A percentile compares a stretch with the other conserved stretches of the same genome.
phyloP scores from a whole-genome alignment of 768 basidiomycete genomes.

The Leccinum truebloodii region DNA sequence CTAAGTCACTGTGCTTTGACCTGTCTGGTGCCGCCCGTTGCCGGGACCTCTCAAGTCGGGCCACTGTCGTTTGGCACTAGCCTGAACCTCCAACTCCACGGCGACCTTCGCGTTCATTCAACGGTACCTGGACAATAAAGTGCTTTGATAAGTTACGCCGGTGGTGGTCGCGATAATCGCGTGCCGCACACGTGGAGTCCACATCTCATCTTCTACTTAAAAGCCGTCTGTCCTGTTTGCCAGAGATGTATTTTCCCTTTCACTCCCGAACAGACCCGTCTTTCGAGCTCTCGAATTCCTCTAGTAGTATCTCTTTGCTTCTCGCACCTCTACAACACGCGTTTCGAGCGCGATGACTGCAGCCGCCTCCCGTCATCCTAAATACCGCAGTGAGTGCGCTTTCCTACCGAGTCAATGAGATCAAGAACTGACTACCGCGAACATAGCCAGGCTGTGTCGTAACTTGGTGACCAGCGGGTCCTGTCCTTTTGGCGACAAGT shows the following conservation, averaged over 20 bases:
- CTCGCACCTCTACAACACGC: conserved; percentile 2
- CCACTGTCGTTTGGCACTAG: neutral
- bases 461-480: conserved; percentile 34
- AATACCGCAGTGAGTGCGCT: conserved; percentile 34
- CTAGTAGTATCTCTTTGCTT: conserved; percentile 1
- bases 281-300: neutral
- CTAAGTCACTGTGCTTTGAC: neutral
- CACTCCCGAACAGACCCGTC: conserved; percentile 4
- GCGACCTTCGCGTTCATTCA: conserved; percentile 2
- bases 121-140: conserved; percentile 17
- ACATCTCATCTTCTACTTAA: conserved; percentile 31
- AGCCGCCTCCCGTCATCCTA: conserved; percentile 20
- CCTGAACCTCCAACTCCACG: conserved; percentile 7
- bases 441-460: conserved; percentile 40
- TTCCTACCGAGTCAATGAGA: neutral
- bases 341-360: conserved; percentile 10
- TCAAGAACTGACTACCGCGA: conserved; percentile 6
- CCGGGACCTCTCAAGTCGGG: neutral
- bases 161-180: conserved; percentile 29
- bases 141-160: conserved; percentile 1
- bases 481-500: conserved; percentile 40
- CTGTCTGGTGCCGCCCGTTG: neutral
- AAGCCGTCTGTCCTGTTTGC: conserved; percentile 23
- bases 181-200: conserved; percentile 34
- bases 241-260: conserved; percentile 23